A percentile compares a stretch with the other conserved stretches of the same genome.
Evolutionary conservation across 2,329 filamentous ascomycete genomes (phyloP).

Genomic region (Pseudocercospora pini-densiflorae): DNA sequence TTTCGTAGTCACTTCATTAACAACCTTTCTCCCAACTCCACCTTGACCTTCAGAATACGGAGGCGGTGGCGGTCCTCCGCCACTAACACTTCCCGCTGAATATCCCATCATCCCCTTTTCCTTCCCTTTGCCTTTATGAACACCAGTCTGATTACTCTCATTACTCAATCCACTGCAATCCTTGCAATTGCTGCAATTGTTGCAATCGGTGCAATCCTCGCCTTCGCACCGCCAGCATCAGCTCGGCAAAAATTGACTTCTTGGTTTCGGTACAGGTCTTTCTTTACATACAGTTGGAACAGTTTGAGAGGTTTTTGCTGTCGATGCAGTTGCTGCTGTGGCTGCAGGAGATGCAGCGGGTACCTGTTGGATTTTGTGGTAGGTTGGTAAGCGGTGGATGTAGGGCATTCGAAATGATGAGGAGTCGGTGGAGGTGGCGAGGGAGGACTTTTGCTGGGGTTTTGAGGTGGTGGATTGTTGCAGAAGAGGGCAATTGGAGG

Average conservation of each 20-base stretch:
- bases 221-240: background rate
- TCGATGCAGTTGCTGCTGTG: background rate
- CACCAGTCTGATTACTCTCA: constrained; percentile 1
- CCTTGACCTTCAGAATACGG: background rate
- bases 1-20: background rate
- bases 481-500: background rate
- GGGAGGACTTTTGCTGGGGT: background rate
- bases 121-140: background rate
- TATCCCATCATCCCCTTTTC: no score
- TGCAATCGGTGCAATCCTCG: background rate
- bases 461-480: background rate
- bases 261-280: background rate
- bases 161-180: constrained; percentile 5
- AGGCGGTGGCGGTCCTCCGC: no score
- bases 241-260: background rate
- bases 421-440: background rate
- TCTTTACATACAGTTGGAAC: background rate
- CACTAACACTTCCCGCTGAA: background rate
- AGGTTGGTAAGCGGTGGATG: constrained; percentile 15
- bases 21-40: background rate
- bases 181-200: constrained; percentile 6
- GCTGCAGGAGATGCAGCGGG: background rate
- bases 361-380: constrained; percentile 2
- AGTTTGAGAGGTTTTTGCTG: background rate
- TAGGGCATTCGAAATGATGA: constrained; percentile 12